Conservation (phyloP, 345 rosid species). For the Arabidopsis arenosa region DNA sequence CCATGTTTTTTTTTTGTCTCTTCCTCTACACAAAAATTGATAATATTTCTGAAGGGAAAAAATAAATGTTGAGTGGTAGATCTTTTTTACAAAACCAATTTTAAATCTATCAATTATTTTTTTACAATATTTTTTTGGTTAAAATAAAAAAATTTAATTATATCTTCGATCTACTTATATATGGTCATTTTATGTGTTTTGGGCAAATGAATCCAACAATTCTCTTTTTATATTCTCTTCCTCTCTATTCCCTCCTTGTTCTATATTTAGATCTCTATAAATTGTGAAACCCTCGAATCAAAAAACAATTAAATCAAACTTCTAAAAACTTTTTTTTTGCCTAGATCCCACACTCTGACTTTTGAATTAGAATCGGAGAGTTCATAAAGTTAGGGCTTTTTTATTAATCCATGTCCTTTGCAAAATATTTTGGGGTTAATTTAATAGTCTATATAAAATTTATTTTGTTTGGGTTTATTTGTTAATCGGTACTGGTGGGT, state of each 20-base stretch:
- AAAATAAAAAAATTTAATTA: background rate
- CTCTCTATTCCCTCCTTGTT: background rate
- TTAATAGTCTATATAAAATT: constrained; percentile 5
- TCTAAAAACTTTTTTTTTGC: background rate
- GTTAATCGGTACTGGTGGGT: constrained; percentile 11
- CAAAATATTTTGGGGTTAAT: background rate
- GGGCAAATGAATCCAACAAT: background rate
- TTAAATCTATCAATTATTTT: background rate
- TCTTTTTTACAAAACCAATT: background rate
- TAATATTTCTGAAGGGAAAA: background rate
- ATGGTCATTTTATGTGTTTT: background rate
- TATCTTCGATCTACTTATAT: background rate
- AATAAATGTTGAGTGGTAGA: background rate
- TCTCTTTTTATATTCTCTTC: background rate
- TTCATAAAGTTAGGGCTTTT: constrained; percentile 8
- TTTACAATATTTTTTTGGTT: background rate
- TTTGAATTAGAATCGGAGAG: constrained; percentile 13
- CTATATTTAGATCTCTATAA: background rate
- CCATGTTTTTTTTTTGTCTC: background rate
- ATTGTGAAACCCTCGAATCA: background rate
- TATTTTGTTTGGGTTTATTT: background rate
- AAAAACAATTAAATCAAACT: background rate
- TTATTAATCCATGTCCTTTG: background rate
- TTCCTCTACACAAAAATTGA: background rate
- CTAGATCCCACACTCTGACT: background rate